Percentiles rank a stretch among this genome's conserved stretches.
Conservation (phyloP, 495 filamentous ascomycete genomes). For the Lasiosphaeris hirsuta region DNA sequence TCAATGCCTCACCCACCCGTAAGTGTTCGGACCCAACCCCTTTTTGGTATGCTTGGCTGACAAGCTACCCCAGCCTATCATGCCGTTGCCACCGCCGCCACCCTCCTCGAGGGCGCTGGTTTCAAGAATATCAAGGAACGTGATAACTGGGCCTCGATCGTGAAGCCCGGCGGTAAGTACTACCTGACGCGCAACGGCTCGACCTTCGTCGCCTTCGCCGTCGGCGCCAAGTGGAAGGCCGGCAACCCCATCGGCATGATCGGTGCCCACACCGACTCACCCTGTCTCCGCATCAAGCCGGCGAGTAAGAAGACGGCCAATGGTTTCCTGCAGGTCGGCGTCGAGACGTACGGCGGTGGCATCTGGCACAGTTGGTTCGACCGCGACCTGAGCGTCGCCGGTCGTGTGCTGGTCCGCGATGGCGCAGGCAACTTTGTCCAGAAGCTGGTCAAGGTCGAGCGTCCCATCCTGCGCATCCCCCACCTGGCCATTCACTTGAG, state of each 20-base stretch:
- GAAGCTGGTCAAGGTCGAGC: slow-evolving; percentile 85
- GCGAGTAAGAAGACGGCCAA: slow-evolving; percentile 78
- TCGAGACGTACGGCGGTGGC: slow-evolving; percentile 94
- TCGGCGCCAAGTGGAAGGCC: slow-evolving; percentile 88
- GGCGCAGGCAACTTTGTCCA: slow-evolving; percentile 71
- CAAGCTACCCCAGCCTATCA: slow-evolving; percentile 69
- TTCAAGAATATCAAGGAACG: slow-evolving; percentile 88
- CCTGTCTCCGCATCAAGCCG: slow-evolving; percentile 86
- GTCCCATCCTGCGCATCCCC: slow-evolving; percentile 86
- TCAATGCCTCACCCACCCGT: slow-evolving; percentile 96
- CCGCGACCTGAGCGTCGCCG: slow-evolving; percentile 87
- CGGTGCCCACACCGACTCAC: slow-evolving; percentile 95
- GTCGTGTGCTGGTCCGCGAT: slow-evolving; percentile 78
- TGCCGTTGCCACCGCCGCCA: slow-evolving; percentile 75
- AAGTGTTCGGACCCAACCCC: slow-evolving; percentile 31
- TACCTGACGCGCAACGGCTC: slow-evolving; percentile 93
- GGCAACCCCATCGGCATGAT: slow-evolving; percentile 94
- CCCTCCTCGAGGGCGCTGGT: slow-evolving; percentile 72
- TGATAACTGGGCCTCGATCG: slow-evolving; percentile 77
- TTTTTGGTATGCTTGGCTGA: neutral
- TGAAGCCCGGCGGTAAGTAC: slow-evolving; percentile 89
- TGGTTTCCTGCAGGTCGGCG: slow-evolving; percentile 93
- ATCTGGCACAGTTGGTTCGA: slow-evolving; percentile 89
- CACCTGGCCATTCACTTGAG: slow-evolving; percentile 93
- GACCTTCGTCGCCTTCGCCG: slow-evolving; percentile 89